Percentiles rank a stretch among this genome's conserved stretches.
phyloP scores from a whole-genome alignment of 768 basidiomycete genomes.

The Austroboletus eburneus region DNA sequence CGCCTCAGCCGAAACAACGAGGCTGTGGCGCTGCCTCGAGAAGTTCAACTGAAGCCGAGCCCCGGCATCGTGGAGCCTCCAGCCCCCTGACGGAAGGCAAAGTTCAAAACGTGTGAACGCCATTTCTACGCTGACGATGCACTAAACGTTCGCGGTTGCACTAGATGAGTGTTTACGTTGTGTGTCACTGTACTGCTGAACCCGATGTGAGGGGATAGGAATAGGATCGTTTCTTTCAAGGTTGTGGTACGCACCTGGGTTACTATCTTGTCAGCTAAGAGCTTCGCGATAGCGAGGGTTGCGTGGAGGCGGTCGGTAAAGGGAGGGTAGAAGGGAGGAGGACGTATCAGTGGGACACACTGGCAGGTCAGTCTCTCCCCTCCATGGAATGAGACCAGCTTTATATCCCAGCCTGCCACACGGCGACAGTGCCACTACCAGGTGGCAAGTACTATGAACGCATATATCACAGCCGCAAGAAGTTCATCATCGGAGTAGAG shows the following conservation, averaged over 20 bases:
- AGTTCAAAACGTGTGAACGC: slow-evolving; percentile 24
- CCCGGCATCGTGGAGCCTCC: slow-evolving; percentile 17
- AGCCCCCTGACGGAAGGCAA: slow-evolving; percentile 8
- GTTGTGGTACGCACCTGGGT: too few relatives aligned
- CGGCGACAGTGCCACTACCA: slow-evolving; percentile 25
- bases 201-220: too few relatives aligned
- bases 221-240: too few relatives aligned
- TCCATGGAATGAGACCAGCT: not conserved
- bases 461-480: slow-evolving; percentile 24
- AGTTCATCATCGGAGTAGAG: slow-evolving; percentile 15
- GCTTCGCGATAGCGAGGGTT: too few relatives aligned
- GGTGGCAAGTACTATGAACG: slow-evolving; percentile 17
- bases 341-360: slow-evolving; percentile 7
- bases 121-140: slow-evolving; percentile 3
- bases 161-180: not conserved
- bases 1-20: slow-evolving; percentile 23
- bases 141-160: not conserved
- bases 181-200: too few relatives aligned
- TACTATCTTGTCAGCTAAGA: too few relatives aligned
- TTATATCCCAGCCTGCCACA: slow-evolving; percentile 26
- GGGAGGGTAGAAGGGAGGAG: not conserved
- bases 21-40: slow-evolving; percentile 20
- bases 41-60: slow-evolving; percentile 21
- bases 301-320: not conserved
- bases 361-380: slow-evolving; percentile 5